phyloP scores from a whole-genome alignment of 805 yeast genomes.

The Spathaspora sp. region DNA sequence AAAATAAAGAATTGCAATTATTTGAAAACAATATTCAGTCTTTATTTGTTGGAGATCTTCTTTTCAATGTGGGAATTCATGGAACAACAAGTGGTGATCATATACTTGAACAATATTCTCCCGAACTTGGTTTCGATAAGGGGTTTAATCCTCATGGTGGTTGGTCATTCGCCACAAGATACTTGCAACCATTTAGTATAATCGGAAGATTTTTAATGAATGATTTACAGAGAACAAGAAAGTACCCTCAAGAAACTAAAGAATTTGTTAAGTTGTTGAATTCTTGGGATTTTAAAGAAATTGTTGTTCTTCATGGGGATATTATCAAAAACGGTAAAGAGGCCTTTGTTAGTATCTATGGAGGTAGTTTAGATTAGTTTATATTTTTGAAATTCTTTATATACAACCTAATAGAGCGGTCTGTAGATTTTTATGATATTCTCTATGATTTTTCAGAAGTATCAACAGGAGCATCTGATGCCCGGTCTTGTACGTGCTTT shows the following conservation, averaged over 20 bases:
- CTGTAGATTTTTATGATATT: too few species aligned
- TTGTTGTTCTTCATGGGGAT: constrained; percentile 56
- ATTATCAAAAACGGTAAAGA: constrained; percentile 29
- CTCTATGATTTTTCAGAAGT: neutral
- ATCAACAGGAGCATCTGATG: neutral
- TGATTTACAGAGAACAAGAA: constrained; percentile 18
- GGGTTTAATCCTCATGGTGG: constrained; percentile 42
- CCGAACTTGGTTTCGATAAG: constrained; percentile 41
- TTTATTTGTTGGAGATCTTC: constrained; percentile 54
- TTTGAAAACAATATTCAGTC: constrained; percentile 45
- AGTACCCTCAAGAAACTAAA: constrained; percentile 10
- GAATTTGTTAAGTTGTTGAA: constrained; percentile 18
- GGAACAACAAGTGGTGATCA: constrained; percentile 23
- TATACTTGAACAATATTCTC: constrained; percentile 38
- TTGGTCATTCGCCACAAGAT: constrained; percentile 33
- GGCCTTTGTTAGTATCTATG: constrained; percentile 9
- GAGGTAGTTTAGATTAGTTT: neutral
- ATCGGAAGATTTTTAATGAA: constrained; percentile 4
- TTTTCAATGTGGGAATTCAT: constrained; percentile 51
- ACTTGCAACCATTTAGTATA: constrained; percentile 32
- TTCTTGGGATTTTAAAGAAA: constrained; percentile 39
- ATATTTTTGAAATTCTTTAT: too few species aligned
- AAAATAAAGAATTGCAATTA: constrained; percentile 53
- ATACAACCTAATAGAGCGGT: too few species aligned
- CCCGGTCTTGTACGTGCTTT: neutral